Percentiles rank a stretch among this genome's conserved stretches.
These are phyloP conservation scores for Theileria parva DNA, from an alignment of 169 alveolate species.

Conservation along the genomic window DNA sequence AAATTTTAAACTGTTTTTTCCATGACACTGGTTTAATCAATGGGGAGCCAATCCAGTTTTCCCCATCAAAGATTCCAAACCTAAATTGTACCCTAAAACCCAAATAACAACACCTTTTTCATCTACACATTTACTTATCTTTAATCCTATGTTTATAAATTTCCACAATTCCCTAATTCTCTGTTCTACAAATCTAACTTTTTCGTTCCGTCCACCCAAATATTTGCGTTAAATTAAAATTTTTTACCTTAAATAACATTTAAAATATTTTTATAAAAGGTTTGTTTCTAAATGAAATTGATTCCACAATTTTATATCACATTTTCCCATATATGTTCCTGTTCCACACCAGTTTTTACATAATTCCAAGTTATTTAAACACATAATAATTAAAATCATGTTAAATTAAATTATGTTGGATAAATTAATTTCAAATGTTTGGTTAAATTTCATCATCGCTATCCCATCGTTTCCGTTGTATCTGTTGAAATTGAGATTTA, in stretches of 20 bases:
- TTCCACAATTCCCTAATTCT: background rate
- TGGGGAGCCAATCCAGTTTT: constrained; percentile 1
- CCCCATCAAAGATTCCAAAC: constrained; percentile 11
- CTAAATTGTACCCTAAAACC: background rate
- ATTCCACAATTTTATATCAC: background rate
- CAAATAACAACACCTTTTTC: background rate
- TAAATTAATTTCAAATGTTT: background rate
- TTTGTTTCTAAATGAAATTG: background rate
- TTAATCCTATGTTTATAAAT: background rate
- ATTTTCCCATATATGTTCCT: background rate
- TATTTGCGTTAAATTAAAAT: background rate
- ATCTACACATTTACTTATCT: background rate
- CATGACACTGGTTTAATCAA: background rate
- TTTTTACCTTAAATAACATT: background rate
- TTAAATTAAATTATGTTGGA: background rate
- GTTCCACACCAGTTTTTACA: background rate
- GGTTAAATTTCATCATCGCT: constrained; percentile 1
- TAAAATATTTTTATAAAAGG: background rate
- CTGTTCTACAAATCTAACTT: background rate
- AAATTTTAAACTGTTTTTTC: background rate
- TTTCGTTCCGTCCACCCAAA: background rate
- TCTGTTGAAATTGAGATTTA: background rate
- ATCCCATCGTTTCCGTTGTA: constrained; percentile 26
- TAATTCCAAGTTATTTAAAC: background rate
- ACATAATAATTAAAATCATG: background rate